Evolutionary conservation across 2,329 filamentous ascomycete species (phyloP).

Genomic region (Talaromyces sp.): DNA sequence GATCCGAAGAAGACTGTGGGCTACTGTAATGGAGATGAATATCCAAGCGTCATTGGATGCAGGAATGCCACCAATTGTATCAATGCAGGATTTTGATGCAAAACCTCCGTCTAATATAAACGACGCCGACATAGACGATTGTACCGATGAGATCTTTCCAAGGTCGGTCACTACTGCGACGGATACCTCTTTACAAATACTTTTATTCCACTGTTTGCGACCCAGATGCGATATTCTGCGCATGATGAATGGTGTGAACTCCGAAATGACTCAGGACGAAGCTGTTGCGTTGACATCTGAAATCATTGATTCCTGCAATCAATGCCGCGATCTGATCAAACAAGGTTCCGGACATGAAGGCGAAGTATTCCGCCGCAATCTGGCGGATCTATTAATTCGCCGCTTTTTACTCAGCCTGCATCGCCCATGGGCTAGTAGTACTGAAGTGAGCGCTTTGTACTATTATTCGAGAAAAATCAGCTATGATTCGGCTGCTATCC

Average conservation of each 20-base stretch:
- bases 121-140: conserved; percentile 27
- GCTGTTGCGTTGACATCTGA: neutral
- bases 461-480: conserved; percentile 10
- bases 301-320: neutral
- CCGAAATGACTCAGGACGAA: neutral
- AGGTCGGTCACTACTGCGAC: neutral
- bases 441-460: neutral
- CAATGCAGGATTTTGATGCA: conserved; percentile 45
- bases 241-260: conserved; percentile 2
- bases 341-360: neutral
- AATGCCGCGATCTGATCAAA: neutral
- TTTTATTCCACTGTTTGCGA: neutral
- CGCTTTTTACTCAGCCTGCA: conserved; percentile 11
- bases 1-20: conserved; percentile 53
- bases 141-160: neutral
- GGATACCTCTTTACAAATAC: conserved; percentile 6
- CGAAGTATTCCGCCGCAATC: neutral
- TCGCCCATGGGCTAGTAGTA: conserved; percentile 1
- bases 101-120: conserved; percentile 47
- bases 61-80: conserved; percentile 48
- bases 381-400: conserved; percentile 9
- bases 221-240: conserved; percentile 3
- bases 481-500: neutral
- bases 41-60: conserved; percentile 52
- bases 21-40: conserved; percentile 53